Evolutionary conservation across 345 rosid species (phyloP).

Genomic region (Rhodamnia argentea): DNA sequence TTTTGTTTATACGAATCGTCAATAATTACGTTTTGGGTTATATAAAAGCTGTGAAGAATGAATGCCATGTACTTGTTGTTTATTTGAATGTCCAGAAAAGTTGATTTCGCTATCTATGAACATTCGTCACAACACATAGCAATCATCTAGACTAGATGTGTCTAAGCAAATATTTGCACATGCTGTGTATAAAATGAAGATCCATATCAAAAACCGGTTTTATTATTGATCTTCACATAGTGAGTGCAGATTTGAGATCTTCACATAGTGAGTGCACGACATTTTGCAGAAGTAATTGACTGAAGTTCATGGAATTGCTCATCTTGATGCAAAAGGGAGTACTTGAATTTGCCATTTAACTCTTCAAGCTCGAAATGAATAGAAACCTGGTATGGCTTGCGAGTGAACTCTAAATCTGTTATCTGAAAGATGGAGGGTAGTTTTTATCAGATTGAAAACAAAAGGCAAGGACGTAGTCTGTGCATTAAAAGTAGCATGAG

Average conservation of each 20-base stretch:
- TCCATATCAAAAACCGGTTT: background rate
- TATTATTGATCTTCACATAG: background rate
- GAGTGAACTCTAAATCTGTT: background rate
- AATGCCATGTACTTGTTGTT: background rate
- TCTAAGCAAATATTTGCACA: background rate
- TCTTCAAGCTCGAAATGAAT: background rate
- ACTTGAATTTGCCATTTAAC: background rate
- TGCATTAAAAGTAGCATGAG: background rate
- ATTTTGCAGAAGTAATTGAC: background rate
- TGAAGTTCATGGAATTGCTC: background rate
- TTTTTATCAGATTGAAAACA: background rate
- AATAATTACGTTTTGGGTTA: background rate
- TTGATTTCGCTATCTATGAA: background rate
- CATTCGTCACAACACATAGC: background rate
- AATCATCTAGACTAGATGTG: background rate
- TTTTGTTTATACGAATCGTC: background rate
- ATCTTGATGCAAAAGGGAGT: background rate
- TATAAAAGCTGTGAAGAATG: background rate
- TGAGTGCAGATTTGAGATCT: background rate
- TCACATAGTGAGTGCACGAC: background rate
- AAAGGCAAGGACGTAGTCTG: background rate
- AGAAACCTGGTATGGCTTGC: background rate
- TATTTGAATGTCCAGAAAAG: background rate
- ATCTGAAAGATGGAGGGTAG: background rate
- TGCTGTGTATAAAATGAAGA: background rate